Base-by-base conservation (phyloP, 1,284 basidiomycete species). In the Boletus semigastroideus region DNA sequence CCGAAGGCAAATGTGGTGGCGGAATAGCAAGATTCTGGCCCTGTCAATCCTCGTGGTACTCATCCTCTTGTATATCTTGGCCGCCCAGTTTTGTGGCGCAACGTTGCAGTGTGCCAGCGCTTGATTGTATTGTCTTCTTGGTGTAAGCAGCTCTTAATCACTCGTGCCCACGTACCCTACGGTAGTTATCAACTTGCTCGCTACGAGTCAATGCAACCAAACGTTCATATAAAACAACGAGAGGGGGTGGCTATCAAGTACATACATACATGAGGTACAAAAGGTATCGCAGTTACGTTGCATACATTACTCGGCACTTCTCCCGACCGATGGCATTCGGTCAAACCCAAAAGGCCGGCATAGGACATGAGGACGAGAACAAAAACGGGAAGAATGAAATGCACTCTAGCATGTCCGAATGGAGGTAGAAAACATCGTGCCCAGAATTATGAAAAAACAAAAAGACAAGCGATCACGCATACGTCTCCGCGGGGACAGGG, bases 1-100 rank as follows among this genome's bases (percentile, higher is more conserved):
- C 14, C 77, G 96, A 42, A 78, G 94, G 56, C 87, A 95, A 68
- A 96, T 98, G 90, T 98, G 96, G 92, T 99, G 94, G 94, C 87
- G 85, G 72, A 96, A 93, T 66, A 85, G 78, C 57, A 87, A 90
- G 70, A 83, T 94, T 44, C 66, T 92, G 61, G 83, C 75, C 2
- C 71, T 98, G 37, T 82, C 82, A 41, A 76, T 85, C 10, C 70
- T 94, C 42, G 90, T 95, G 36, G 85, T 73, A 9, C 59, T 96
- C 63, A 61, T 92, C 40, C 69, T 95, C 46, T 56, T 94, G 3
- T 97, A 90, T 75, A 71, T 95, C 45, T 72, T 96, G 53, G 72
- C 85, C 19, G 93, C 94, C 4, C 87, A 93, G 70, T 88, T 93
- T 70, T 97, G 94, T 64, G 94, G 94, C 9, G 82, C 86, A 2